Percentiles rank a stretch among this genome's conserved stretches.
These are phyloP conservation scores for Delphinella strobiligena DNA, from an alignment of 2,329 filamentous ascomycete species.

Conservation along the genomic window DNA sequence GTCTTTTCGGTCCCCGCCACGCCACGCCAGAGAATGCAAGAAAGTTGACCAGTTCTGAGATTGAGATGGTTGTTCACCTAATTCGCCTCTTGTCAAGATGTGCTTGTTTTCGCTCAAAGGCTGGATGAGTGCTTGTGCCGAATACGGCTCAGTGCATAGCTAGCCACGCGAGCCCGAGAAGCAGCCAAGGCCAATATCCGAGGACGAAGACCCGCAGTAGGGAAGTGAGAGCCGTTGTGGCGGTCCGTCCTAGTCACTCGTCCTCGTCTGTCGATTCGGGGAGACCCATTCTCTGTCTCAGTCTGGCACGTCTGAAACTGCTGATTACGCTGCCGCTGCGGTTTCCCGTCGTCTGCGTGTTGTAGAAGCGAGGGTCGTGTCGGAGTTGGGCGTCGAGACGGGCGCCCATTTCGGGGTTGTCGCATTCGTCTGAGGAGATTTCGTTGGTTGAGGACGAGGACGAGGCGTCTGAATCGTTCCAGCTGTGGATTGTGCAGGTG, in stretches of 20 bases:
- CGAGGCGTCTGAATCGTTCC: slow-evolving; percentile 46
- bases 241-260: slow-evolving; percentile 10
- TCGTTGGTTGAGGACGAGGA: slow-evolving; percentile 38
- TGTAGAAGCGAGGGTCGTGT: slow-evolving; percentile 33
- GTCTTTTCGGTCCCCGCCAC: no score
- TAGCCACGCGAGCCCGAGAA: no score
- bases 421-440: slow-evolving; percentile 25
- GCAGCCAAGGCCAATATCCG: no score
- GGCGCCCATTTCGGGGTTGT: slow-evolving; percentile 36
- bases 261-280: slow-evolving; percentile 5
- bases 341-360: slow-evolving; percentile 1
- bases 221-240: no score
- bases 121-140: no score
- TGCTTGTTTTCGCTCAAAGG: no score
- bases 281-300: slow-evolving; percentile 15
- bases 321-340: not conserved
- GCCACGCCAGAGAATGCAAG: no score
- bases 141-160: no score
- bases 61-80: no score
- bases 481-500: slow-evolving; percentile 67
- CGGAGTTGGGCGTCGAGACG: slow-evolving; percentile 50
- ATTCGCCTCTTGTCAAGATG: no score
- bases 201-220: no score
- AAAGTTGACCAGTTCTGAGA: no score
- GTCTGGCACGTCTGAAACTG: slow-evolving; percentile 10